Conservation (phyloP, 768 basidiomycete genomes). For the Trametes cubensis region DNA sequence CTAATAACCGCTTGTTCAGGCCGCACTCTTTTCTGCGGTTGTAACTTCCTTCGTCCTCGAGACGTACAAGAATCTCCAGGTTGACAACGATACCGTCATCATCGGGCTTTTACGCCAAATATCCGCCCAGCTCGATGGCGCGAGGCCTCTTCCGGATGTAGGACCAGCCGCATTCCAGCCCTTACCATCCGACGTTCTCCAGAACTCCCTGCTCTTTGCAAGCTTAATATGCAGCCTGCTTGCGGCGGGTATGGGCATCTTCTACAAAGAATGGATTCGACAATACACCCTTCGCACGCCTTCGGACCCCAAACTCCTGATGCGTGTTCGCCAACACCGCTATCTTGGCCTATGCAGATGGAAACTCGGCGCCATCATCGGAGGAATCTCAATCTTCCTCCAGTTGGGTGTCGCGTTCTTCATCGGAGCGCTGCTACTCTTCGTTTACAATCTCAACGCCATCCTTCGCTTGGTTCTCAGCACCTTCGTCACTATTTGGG, state of each 20-base stretch:
- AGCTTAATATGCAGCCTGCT: constrained; percentile 15
- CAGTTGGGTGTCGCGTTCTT: constrained; percentile 58
- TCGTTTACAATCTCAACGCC: constrained; percentile 60
- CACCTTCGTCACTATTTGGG: background rate
- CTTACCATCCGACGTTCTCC: background rate
- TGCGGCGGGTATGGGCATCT: constrained; percentile 16
- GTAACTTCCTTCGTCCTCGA: constrained; percentile 9
- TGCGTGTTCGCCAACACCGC: constrained; percentile 51
- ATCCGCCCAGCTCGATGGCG: constrained; percentile 6
- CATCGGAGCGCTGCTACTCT: constrained; percentile 52
- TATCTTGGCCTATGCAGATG: constrained; percentile 38
- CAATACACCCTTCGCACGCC: constrained; percentile 16
- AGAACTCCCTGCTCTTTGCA: constrained; percentile 15
- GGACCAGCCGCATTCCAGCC: background rate
- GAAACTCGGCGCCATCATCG: constrained; percentile 60
- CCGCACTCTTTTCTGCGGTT: constrained; percentile 8
- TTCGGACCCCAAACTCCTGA: background rate
- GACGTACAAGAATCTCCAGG: background rate
- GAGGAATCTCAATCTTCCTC: constrained; percentile 63
- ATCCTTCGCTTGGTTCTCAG: constrained; percentile 45
- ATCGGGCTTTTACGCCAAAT: constrained; percentile 5
- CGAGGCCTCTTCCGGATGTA: background rate
- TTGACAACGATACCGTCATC: background rate
- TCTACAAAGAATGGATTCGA: constrained; percentile 20
- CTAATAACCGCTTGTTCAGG: background rate